Conservation (phyloP, 2,329 filamentous ascomycete genomes). For the Pseudonectria buxi region DNA sequence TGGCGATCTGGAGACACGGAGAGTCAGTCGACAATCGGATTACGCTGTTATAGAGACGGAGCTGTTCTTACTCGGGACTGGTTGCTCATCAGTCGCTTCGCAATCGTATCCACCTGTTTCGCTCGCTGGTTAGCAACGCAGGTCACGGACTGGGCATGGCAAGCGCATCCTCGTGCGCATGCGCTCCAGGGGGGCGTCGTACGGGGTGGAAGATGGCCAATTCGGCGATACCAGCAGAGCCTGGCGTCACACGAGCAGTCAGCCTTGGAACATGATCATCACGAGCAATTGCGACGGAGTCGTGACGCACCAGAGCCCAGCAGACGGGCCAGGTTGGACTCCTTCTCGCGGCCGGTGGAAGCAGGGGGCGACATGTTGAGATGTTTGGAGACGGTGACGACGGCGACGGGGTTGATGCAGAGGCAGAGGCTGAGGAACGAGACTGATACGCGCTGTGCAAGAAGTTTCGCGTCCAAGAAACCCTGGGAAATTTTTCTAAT, state of each 20-base stretch:
- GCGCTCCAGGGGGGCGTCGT: slow-evolving; percentile 27
- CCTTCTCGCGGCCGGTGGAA: slow-evolving; percentile 54
- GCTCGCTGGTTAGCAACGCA: too few species aligned
- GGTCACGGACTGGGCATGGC: slow-evolving; percentile 1
- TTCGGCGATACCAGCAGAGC: slow-evolving; percentile 88
- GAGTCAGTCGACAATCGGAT: slow-evolving; percentile 11
- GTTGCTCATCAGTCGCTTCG: slow-evolving; percentile 99
- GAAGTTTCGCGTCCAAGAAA: slow-evolving; percentile 2
- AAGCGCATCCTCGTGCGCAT: neutral
- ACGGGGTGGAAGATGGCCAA: slow-evolving; percentile 89
- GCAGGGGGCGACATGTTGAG: slow-evolving; percentile 53
- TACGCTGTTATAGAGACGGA: slow-evolving; percentile 29
- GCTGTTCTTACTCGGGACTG: slow-evolving; percentile 55
- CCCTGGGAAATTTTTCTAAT: slow-evolving; percentile 20
- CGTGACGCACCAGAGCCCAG: slow-evolving; percentile 71
- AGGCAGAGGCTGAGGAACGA: slow-evolving; percentile 1
- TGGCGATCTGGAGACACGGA: slow-evolving; percentile 23
- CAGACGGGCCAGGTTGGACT: slow-evolving; percentile 82
- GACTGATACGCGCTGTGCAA: neutral
- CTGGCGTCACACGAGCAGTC: slow-evolving; percentile 39
- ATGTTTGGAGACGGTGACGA: neutral
- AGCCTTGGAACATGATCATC: slow-evolving; percentile 6
- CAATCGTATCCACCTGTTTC: slow-evolving; percentile 84
- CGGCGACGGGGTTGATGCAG: slow-evolving; percentile 1
- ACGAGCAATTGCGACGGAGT: neutral